Evolutionary conservation across 2,329 filamentous ascomycete genomes (phyloP), one percentile per base, ranked within the genome.

Genomic region (Colletotrichum falcatum): DNA sequence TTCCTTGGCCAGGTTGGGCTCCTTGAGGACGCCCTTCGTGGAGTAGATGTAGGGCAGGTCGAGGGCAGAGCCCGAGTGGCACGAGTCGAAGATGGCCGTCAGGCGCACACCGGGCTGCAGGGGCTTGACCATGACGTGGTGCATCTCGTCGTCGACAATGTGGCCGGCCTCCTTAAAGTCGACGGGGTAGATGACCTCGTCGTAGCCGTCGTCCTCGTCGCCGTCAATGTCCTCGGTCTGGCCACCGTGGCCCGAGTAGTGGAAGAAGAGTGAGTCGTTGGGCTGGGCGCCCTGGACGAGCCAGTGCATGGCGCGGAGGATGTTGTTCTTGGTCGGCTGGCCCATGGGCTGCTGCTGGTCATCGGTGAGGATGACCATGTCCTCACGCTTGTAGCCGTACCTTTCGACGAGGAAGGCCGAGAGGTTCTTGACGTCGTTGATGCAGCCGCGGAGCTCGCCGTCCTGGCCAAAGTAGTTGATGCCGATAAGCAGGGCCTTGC

Each of bases 91-190:
- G 78, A 94, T 94, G 76, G 92, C 91, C 1, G 92, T 94, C 66
- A 94, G 83, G 83, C 95, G 92, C 37, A 98, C 95, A 77, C 96
- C 96, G 2, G 94, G 88, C 75, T 90, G 88, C 18, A 99, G 86
- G 4, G 93, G 87, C 63, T 85, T 86, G 54, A 99, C 95, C 82
- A 95, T 91, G 76, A 91, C 90, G 75, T 87, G 84, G 80, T 95
- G 92, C 83, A 94, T 92, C 79, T 94, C 90, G 76, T 94, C 92
- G 77, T 94, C 92, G 67, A 92, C 89, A 70, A 94, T 93, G 79
- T 93, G 90, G 42, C 92, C 91, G n/a, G 87, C 87, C 30, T 84
- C 80, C 70, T 90, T 83, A 81, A 91, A 92, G 78, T 94, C 92
- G 54, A 94, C 90, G 0, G 92, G 92, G 79, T 94, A 94, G 74